Base-by-base conservation (phyloP, 2,329 filamentous ascomycete species). In the Exophiala xenobiotica region DNA sequence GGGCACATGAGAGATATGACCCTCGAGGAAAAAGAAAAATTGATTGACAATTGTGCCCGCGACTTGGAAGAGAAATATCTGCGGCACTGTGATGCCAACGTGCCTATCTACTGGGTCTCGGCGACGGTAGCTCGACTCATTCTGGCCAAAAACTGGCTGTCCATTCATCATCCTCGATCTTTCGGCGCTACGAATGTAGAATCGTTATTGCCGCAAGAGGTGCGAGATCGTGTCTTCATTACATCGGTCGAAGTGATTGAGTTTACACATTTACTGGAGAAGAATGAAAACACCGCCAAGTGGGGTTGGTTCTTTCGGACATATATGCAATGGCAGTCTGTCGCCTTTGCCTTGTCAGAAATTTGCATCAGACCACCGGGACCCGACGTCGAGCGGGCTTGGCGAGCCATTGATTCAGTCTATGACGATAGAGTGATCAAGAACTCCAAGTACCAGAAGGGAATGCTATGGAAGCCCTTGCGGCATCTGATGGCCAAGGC, bases 181-280 rank as follows among this genome's bases (percentile, higher is more conserved):
- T 53, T 50, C 16, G 79, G 83, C 45, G 76, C 78, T 26, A 78
- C 67, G 29, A 57, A 82, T 20, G 75, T 77, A 7, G 76, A 75
- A n/a, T 68, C 74, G 6, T 76, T 74, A 20, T 72, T 87, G 6
- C 78, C 81, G 0, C 76, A 80, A 43, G 83, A 84, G 41, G 80
- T 81, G 6, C 81, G 82, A 50, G 80, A 89, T 55, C 83, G 83
- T 51, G 74, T 91, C 1, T 88, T 90, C 64, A 71, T 85, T 19
- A 86, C 85, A 0, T 83, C 86, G 2, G 78, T 91, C 20, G 87
- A 91, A 62, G 82, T 90, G 20, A 78, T 90, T 40, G 87, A 91
- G 66, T 83, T 87, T 64, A 80, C 80, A 14, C 74, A 84, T 42
- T 74, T 87, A 1, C 70, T 90, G 11, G 81, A 86, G 60, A 80